Evolutionary conservation across 148 eudicot genomes (phyloP).

Genomic region (Euryodendron excelsum): DNA sequence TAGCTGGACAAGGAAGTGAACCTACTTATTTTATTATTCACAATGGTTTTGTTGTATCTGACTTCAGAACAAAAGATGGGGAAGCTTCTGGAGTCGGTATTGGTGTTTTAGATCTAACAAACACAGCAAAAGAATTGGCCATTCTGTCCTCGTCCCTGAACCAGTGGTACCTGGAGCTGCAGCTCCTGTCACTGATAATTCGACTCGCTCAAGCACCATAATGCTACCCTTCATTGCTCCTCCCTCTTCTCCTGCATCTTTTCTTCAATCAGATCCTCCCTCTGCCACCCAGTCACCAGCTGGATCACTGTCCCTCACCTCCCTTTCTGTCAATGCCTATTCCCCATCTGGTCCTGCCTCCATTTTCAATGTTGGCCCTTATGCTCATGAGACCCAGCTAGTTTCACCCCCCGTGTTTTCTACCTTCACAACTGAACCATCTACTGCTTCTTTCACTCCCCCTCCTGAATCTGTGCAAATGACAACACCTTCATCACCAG

Average conservation of each 20-base stretch:
- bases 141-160: constrained; percentile 75
- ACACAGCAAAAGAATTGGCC: constrained; percentile 65
- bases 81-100: constrained; percentile 70
- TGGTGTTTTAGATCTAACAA: constrained; percentile 81
- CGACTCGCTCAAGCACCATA: constrained; percentile 45
- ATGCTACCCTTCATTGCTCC: constrained; percentile 80
- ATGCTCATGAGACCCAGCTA: constrained; percentile 86
- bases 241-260: constrained; percentile 87
- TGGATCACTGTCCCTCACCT: constrained; percentile 49
- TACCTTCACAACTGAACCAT: constrained; percentile 79
- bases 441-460: constrained; percentile 88
- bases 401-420: constrained; percentile 96
- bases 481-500: constrained; percentile 93
- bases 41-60: constrained; percentile 10
- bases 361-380: constrained; percentile 75
- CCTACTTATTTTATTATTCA: neutral
- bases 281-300: constrained; percentile 77
- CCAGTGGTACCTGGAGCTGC: constrained; percentile 34
- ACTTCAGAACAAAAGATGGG: constrained; percentile 87
- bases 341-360: constrained; percentile 50
- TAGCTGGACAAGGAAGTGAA: neutral
- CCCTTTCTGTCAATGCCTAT: constrained; percentile 47
- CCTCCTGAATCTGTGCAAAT: constrained; percentile 75
- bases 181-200: constrained; percentile 38
- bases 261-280: constrained; percentile 83